These are phyloP conservation scores for Brassica napus DNA, from an alignment of 345 rosid genomes.

Conservation along the genomic window DNA sequence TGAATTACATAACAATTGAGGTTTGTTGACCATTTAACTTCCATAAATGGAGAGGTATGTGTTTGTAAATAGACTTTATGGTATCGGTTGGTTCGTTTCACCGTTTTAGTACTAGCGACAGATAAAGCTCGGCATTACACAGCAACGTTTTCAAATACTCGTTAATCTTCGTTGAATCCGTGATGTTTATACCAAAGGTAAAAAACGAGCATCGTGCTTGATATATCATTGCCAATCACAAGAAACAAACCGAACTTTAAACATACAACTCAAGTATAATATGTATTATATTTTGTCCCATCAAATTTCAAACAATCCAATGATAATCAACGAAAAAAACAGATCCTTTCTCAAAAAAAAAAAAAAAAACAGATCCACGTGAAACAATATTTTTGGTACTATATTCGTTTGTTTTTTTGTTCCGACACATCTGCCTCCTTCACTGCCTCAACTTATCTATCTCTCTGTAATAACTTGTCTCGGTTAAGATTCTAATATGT, in stretches of 20 bases:
- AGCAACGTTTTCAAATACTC: not conserved
- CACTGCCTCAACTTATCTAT: not conserved
- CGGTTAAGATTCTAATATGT: not conserved
- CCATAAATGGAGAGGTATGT: slow-evolving; percentile 3
- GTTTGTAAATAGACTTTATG: not conserved
- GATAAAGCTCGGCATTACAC: not conserved
- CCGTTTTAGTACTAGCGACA: slow-evolving; percentile 1
- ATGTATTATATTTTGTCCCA: not conserved
- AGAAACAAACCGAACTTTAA: not conserved
- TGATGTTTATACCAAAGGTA: not conserved
- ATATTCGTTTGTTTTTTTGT: no score
- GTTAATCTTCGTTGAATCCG: not conserved
- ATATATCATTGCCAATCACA: not conserved
- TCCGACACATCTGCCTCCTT: not conserved
- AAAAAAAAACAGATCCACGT: no score
- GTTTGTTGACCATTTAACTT: slow-evolving; percentile 9
- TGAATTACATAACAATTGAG: slow-evolving; percentile 18
- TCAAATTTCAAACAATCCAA: not conserved
- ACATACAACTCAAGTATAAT: not conserved
- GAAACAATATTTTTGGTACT: not conserved
- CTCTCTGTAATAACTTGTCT: not conserved
- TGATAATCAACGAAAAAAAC: not conserved
- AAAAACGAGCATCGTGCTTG: not conserved
- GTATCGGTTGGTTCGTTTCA: not conserved
- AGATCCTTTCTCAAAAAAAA: no score